Conservation (phyloP, 495 filamentous ascomycete species). For the Annulohypoxylon nitens region DNA sequence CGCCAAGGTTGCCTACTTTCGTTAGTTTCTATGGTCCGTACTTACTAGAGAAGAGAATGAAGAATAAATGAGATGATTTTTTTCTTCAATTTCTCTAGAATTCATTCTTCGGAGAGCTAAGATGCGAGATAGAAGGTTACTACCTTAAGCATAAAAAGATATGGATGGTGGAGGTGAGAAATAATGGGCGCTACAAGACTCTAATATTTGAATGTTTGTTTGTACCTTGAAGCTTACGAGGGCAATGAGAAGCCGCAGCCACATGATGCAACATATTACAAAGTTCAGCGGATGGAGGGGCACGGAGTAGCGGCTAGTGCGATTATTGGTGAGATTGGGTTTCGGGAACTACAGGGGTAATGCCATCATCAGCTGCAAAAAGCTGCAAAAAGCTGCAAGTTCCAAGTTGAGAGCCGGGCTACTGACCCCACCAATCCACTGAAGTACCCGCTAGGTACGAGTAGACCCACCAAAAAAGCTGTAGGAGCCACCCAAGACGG, state of each 20-base stretch:
- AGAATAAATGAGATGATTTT: not conserved
- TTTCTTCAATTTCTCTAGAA: not conserved
- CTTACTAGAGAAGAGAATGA: not conserved
- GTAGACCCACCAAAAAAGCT: conserved; percentile 32
- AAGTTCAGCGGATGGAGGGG: conserved; percentile 26
- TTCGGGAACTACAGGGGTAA: conserved; percentile 40
- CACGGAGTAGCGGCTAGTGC: conserved; percentile 22
- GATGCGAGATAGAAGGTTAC: not conserved
- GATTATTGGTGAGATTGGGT: conserved; percentile 22
- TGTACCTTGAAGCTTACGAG: conserved; percentile 18
- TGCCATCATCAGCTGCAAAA: conserved; percentile 45
- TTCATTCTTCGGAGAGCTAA: not conserved
- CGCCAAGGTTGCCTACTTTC: not conserved
- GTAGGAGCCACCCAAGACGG: conserved; percentile 38
- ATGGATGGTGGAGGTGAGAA: not conserved
- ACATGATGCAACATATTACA: conserved; percentile 8
- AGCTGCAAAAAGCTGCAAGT: conserved; percentile 41
- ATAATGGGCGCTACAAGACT: conserved; percentile 18
- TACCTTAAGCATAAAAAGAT: not conserved
- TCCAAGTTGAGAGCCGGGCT: conserved; percentile 42
- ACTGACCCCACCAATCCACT: conserved; percentile 22
- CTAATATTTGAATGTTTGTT: conserved; percentile 11
- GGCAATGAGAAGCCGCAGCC: conserved; percentile 10
- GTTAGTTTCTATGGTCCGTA: not conserved
- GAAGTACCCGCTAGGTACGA: conserved; percentile 33